Evolutionary conservation across 495 filamentous ascomycete genomes (phyloP), one percentile per base, ranked within the genome.

Genomic region (Aspergillus leporis): DNA sequence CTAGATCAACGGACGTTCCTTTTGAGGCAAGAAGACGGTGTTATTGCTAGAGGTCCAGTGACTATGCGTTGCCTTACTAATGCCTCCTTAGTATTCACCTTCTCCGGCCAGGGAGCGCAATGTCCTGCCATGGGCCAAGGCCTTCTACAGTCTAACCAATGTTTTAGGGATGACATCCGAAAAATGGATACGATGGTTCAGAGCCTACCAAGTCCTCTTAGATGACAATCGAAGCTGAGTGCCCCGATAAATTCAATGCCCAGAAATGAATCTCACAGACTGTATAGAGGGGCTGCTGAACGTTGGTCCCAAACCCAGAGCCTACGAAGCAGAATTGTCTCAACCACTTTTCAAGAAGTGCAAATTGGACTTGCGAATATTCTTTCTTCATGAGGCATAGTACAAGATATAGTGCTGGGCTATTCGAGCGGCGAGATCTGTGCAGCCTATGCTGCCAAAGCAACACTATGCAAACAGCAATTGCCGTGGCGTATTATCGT

Each of bases 141-240:
- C 13, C 40, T 70, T 2, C 41, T 70, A 13, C 7, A 41, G 6
- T 58, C 46, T 1, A 54, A 57, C 32, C 12, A 36, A 12, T 10
- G n/a, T 9, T 71, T 72, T 46, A 50, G 43, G 5, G 23, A 65
- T n/a, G 0, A 46, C 23, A 69, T 74, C 2, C 13, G 53, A 8
- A 7, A 6, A 4, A 57, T 74, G 61, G 68, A 76, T 28, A n/a
- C 31, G 9, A 54, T 41, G 0, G 38, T 74, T 3, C 58, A 58
- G 34, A 16, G 36, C 1, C 36, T 69, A 9, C 23, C 21, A 6
- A 45, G 56, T 13, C 22, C 52, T 4, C 71, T 68, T 1, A 31
- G 40, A 2, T 74, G 71, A 68, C 46, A 28, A 19, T 74, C 5
- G 41, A 59, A 56, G 68, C 66, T 67, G 53, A 46, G 57, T n/a